Conservation (phyloP, 2,329 filamentous ascomycete species). For the Cercospora citrullina region DNA sequence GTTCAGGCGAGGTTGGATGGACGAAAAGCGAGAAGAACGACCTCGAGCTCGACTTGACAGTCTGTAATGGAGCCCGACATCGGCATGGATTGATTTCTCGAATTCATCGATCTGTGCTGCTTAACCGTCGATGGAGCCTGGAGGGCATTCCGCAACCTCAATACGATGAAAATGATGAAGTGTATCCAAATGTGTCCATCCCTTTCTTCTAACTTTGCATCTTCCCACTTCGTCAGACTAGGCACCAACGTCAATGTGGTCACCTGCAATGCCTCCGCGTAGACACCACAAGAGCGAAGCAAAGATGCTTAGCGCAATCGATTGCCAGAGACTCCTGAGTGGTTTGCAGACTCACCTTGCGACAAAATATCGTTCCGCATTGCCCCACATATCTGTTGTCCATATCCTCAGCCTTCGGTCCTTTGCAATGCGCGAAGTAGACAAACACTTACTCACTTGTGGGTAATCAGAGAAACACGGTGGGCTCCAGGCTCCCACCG, state of each 20-base stretch:
- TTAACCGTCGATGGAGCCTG: not conserved
- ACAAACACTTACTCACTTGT: too few relatives aligned
- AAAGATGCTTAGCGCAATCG: not conserved
- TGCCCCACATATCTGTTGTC: too few relatives aligned
- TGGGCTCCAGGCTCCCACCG: too few relatives aligned
- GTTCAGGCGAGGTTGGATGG: not conserved
- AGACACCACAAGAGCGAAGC: not conserved
- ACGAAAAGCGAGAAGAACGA: not conserved
- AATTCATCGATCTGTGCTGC: not conserved
- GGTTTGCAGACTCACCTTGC: not conserved
- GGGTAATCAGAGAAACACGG: too few relatives aligned
- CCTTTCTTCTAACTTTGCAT: not conserved
- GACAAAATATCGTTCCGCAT: not conserved
- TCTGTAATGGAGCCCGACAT: not conserved
- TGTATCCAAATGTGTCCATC: not conserved
- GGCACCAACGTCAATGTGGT: not conserved
- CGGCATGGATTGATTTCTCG: not conserved
- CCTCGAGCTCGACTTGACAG: not conserved
- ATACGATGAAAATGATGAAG: not conserved
- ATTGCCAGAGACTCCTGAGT: not conserved
- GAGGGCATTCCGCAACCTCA: not conserved
- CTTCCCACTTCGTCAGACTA: not conserved
- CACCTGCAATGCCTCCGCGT: not conserved
- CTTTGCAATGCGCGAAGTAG: too few relatives aligned
- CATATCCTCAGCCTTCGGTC: too few relatives aligned